These are phyloP conservation scores for Barnettozyma sp. DNA, from an alignment of 805 yeast species.

Conservation along the genomic window DNA sequence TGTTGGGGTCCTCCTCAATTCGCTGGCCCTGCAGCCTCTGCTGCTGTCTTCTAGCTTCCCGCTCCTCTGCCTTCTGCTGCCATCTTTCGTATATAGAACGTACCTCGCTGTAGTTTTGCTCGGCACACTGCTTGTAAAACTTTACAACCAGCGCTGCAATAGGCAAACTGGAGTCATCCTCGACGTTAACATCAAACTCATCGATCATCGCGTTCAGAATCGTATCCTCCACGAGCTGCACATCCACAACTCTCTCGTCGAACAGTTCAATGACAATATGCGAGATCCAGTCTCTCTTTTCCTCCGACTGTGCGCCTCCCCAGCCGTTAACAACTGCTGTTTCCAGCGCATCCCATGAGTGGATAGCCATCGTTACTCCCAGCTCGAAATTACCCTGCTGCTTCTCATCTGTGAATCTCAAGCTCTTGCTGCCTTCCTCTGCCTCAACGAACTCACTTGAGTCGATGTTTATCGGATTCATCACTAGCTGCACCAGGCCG, in stretches of 20 bases:
- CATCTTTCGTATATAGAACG: slow-evolving; percentile 56
- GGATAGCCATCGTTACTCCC: slow-evolving; percentile 87
- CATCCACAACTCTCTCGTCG: slow-evolving; percentile 58
- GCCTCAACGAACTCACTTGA: slow-evolving; percentile 51
- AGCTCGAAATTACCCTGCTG: slow-evolving; percentile 85
- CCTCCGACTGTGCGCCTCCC: slow-evolving; percentile 93
- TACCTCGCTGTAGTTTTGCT: slow-evolving; percentile 44
- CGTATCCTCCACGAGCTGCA: slow-evolving; percentile 76
- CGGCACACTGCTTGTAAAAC: slow-evolving; percentile 57
- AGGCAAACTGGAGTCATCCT: slow-evolving; percentile 79
- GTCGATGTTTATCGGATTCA: slow-evolving; percentile 21
- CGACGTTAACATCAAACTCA: slow-evolving; percentile 85
- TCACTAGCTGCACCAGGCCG: not conserved
- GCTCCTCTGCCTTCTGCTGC: slow-evolving; percentile 43
- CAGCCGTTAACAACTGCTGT: slow-evolving; percentile 88
- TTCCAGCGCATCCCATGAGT: slow-evolving; percentile 81
- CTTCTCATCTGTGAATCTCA: slow-evolving; percentile 47
- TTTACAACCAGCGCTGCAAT: slow-evolving; percentile 62
- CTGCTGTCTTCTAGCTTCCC: slow-evolving; percentile 23
- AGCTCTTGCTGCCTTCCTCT: slow-evolving; percentile 30
- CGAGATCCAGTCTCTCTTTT: slow-evolving; percentile 92
- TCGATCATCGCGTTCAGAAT: slow-evolving; percentile 86
- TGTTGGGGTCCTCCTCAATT: slow-evolving; percentile 53
- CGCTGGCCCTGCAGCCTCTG: slow-evolving; percentile 38
- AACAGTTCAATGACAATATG: slow-evolving; percentile 79